phyloP scores from a whole-genome alignment of 345 rosid genomes.

The Acer yangbiense region DNA sequence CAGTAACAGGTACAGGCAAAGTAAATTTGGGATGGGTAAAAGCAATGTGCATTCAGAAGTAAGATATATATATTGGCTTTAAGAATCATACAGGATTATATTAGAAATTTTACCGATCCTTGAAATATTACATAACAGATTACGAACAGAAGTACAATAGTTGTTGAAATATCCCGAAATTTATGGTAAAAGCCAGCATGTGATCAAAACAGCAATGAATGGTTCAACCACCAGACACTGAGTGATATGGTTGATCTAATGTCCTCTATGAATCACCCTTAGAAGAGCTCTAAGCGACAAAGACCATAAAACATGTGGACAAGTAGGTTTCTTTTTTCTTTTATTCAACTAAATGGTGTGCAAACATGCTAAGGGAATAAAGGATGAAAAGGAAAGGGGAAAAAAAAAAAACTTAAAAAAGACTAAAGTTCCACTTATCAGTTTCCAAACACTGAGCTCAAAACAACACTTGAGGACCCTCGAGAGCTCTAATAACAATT shows the following conservation, averaged over 20 bases:
- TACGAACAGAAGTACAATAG: background rate
- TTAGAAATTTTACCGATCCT: background rate
- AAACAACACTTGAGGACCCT: slow-evolving; percentile 11
- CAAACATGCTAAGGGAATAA: slow-evolving; percentile 6
- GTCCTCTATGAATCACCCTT: slow-evolving; percentile 1
- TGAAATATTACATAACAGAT: background rate
- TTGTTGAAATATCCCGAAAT: background rate
- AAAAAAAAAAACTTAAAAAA: background rate
- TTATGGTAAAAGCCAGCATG: background rate
- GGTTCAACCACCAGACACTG: background rate
- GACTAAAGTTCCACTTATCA: background rate
- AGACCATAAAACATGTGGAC: slow-evolving; percentile 1
- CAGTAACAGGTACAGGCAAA: background rate
- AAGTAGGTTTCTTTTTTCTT: background rate
- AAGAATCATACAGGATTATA: background rate
- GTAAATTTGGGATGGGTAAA: background rate
- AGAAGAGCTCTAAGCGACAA: background rate
- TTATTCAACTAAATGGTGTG: slow-evolving; percentile 9
- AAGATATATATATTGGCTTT: background rate
- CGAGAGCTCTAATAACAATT: slow-evolving; percentile 14
- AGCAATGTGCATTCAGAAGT: background rate
- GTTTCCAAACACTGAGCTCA: slow-evolving; percentile 1
- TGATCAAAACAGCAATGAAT: background rate
- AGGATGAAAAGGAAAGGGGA: background rate
- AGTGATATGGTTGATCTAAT: background rate